These are phyloP conservation scores for Hondaea fermentalgiana DNA, from an alignment of 108 stramenopile genomes.

Conservation along the genomic window DNA sequence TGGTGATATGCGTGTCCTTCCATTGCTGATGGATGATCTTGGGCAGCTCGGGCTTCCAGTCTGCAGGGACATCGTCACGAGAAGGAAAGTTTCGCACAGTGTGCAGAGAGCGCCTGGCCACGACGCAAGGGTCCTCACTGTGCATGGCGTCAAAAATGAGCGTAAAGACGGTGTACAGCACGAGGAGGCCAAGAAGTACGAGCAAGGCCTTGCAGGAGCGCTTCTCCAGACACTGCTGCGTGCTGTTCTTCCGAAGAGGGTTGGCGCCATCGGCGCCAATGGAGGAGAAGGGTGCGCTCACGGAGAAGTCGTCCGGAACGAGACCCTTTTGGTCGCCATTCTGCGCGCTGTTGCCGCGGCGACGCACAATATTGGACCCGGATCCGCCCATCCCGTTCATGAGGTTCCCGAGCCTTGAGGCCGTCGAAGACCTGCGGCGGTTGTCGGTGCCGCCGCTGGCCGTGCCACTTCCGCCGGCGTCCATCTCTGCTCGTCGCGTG, in stretches of 20 bases:
- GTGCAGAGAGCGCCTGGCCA: not conserved
- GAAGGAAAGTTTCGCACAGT: not conserved
- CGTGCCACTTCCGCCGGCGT: too few species aligned
- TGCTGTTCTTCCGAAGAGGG: not conserved
- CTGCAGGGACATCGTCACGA: not conserved
- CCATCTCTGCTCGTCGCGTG: too few species aligned
- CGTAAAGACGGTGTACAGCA: not conserved
- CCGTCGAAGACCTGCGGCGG: not conserved
- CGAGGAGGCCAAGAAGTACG: not conserved
- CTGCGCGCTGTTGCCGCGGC: not conserved
- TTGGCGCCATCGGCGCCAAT: not conserved
- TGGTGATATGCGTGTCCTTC: not conserved
- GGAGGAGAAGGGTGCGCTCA: not conserved
- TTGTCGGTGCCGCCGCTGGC: not conserved
- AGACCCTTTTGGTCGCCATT: not conserved
- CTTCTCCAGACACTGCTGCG: not conserved
- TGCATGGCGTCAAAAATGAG: not conserved
- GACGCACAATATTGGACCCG: not conserved
- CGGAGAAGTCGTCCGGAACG: not conserved
- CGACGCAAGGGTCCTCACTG: constrained; percentile 9
- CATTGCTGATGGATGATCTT: constrained; percentile 13
- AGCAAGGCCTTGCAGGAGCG: not conserved
- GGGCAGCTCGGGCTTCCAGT: not conserved
- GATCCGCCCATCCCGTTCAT: not conserved
- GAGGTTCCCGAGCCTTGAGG: not conserved